A percentile compares a stretch with the other conserved stretches of the same genome.
phyloP scores from a whole-genome alignment of 2,329 filamentous ascomycete species.

The Fusarium sp. region DNA sequence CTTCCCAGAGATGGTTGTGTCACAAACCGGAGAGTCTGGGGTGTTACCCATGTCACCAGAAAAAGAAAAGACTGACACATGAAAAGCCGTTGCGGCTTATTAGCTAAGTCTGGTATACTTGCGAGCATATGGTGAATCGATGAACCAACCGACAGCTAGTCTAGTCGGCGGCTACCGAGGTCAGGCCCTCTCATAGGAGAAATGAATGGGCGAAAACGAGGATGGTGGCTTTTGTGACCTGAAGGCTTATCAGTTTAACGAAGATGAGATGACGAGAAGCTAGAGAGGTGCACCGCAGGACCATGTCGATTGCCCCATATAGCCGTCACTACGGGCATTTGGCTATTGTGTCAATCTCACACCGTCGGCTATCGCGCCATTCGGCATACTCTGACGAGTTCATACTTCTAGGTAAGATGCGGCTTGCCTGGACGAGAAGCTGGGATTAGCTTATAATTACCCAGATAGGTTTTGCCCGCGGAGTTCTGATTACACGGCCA shows the following conservation, averaged over 20 bases:
- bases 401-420: not conserved
- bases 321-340: constrained; percentile 7
- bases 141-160: constrained; percentile 34
- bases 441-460: not conserved
- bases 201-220: constrained; percentile 9
- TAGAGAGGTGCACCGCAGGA: constrained; percentile 8
- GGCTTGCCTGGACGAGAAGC: not conserved
- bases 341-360: constrained; percentile 10
- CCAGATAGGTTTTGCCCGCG: not conserved
- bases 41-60: constrained; percentile 29
- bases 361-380: constrained; percentile 16
- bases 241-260: constrained; percentile 21
- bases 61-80: constrained; percentile 36
- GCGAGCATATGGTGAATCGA: constrained; percentile 28
- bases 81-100: constrained; percentile 28
- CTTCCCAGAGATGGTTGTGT: constrained; percentile 37
- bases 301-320: constrained; percentile 10
- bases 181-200: constrained; percentile 14
- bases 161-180: constrained; percentile 42
- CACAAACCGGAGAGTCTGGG: constrained; percentile 35
- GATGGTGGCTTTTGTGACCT: constrained; percentile 3
- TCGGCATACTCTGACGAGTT: constrained; percentile 1
- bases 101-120: constrained; percentile 30
- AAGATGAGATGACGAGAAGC: constrained; percentile 8
- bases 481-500: not conserved